phyloP scores from a whole-genome alignment of 345 rosid species.

The Mallotus nudiflorus region DNA sequence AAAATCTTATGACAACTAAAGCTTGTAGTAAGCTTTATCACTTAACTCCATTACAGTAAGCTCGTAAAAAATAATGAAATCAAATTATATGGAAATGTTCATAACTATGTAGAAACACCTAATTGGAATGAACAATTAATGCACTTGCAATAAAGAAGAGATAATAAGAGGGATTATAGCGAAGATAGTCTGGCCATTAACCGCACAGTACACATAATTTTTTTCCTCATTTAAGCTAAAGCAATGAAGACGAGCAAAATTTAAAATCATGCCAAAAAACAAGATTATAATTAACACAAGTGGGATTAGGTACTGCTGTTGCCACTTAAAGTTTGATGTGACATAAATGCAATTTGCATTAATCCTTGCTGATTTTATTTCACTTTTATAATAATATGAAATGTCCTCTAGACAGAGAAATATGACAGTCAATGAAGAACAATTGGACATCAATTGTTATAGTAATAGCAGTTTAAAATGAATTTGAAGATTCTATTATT shows the following conservation, averaged over 20 bases:
- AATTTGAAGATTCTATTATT: neutral
- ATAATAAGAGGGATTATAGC: neutral
- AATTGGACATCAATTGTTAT: neutral
- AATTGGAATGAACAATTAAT: neutral
- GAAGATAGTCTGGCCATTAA: neutral
- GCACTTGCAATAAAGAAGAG: neutral
- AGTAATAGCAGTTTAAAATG: neutral
- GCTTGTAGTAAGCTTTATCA: too few species aligned
- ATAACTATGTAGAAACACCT: neutral
- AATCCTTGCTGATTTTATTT: neutral
- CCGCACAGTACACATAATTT: neutral
- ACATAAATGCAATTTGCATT: neutral
- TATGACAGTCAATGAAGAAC: neutral
- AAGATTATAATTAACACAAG: neutral
- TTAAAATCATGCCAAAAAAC: neutral
- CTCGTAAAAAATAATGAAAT: neutral
- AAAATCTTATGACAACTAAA: too few species aligned
- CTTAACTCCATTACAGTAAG: too few species aligned
- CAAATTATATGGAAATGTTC: neutral
- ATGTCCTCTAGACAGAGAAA: too few species aligned
- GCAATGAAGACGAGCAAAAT: neutral
- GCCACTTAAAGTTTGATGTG: too few species aligned
- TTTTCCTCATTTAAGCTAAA: neutral
- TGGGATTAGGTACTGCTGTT: neutral
- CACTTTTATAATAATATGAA: neutral